phyloP scores from a whole-genome alignment of 495 filamentous ascomycete genomes.

The Collariella sp. region DNA sequence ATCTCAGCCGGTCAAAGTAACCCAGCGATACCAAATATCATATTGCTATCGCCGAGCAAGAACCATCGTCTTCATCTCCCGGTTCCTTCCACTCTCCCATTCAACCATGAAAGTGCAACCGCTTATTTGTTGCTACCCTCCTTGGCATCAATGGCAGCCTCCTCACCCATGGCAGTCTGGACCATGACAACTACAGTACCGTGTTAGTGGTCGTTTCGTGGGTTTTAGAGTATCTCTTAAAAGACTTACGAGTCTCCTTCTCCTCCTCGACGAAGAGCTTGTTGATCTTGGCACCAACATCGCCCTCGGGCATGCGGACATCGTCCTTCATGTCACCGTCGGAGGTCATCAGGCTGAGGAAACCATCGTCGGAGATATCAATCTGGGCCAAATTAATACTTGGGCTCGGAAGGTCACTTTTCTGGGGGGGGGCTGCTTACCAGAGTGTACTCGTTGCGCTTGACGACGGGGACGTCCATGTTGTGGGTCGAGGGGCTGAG shows the following conservation, averaged over 20 bases:
- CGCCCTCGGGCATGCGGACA: constrained; percentile 85
- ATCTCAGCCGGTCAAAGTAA: constrained; percentile 12
- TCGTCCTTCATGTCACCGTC: constrained; percentile 83
- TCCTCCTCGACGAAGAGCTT: constrained; percentile 62
- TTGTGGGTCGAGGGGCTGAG: constrained; percentile 99
- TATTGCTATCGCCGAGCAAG: constrained; percentile 11
- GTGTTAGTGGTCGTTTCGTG: constrained; percentile 17
- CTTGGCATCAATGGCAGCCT: constrained; percentile 87
- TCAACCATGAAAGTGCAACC: background rate
- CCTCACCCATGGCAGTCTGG: constrained; percentile 91
- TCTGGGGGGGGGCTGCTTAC: constrained; percentile 45
- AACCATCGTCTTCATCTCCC: constrained; percentile 12
- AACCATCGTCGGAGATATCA: constrained; percentile 81
- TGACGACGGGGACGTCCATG: constrained; percentile 97
- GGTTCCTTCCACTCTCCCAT: constrained; percentile 1
- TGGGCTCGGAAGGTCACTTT: background rate
- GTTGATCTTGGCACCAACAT: constrained; percentile 71
- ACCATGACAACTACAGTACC: constrained; percentile 65
- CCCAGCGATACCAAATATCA: constrained; percentile 9
- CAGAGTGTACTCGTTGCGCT: constrained; percentile 83
- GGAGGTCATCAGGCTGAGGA: constrained; percentile 79
- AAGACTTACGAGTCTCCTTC: constrained; percentile 67
- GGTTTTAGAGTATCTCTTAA: background rate
- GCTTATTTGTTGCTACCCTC: constrained; percentile 57
- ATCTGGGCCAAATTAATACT: constrained; percentile 45